Evolutionary conservation across 495 filamentous ascomycete species (phyloP).

Genomic region (Penicillium robsamsonii): DNA sequence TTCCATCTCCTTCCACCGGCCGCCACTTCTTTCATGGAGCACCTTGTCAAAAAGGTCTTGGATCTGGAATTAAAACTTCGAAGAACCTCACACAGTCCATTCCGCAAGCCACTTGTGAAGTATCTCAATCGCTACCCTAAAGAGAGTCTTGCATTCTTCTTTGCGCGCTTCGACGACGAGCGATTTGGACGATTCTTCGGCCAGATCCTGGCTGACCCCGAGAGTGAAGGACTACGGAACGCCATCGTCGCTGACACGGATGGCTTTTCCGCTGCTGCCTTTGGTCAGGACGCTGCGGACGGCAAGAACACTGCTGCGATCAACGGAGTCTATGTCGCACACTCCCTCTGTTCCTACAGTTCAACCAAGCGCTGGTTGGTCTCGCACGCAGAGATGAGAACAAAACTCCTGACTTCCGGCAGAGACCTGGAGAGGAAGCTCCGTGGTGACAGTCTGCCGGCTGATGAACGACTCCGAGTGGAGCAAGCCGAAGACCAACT

Average conservation of each 20-base stretch:
- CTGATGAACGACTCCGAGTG: slow-evolving; percentile 74
- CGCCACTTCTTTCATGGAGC: slow-evolving; percentile 85
- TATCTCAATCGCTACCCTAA: slow-evolving; percentile 91
- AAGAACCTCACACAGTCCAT: slow-evolving; percentile 88
- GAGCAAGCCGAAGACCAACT: slow-evolving; percentile 87
- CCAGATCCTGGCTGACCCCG: slow-evolving; percentile 77
- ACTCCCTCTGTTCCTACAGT: slow-evolving; percentile 60
- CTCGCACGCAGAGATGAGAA: slow-evolving; percentile 67
- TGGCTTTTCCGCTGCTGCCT: slow-evolving; percentile 61
- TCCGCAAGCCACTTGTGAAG: slow-evolving; percentile 86
- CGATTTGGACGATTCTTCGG: slow-evolving; percentile 92
- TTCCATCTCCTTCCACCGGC: slow-evolving; percentile 91
- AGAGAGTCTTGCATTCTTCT: slow-evolving; percentile 79
- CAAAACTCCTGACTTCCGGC: slow-evolving; percentile 64
- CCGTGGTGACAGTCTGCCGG: slow-evolving; percentile 63
- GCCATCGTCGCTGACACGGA: slow-evolving; percentile 72
- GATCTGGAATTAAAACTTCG: slow-evolving; percentile 84
- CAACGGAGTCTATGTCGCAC: slow-evolving; percentile 81
- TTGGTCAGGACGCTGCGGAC: slow-evolving; percentile 55
- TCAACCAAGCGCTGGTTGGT: slow-evolving; percentile 69
- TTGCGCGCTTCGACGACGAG: slow-evolving; percentile 71
- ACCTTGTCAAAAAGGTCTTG: slow-evolving; percentile 81
- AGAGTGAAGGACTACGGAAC: slow-evolving; percentile 70
- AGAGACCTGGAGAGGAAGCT: slow-evolving; percentile 73
- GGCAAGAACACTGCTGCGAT: slow-evolving; percentile 72